Conservation (phyloP, 176 grass and related monocot genomes). For the Typha latifolia region DNA sequence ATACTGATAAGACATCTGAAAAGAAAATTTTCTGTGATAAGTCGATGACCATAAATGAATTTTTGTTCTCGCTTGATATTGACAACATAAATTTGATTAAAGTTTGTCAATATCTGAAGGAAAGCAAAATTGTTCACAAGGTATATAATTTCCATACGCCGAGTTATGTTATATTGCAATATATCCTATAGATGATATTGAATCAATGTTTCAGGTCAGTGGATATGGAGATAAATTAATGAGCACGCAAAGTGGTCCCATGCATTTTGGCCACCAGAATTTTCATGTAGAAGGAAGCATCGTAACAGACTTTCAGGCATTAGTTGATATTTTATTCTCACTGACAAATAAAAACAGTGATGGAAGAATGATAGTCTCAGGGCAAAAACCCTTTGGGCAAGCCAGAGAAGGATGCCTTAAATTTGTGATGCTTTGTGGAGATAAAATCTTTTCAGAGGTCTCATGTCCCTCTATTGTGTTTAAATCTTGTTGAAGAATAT, state of each 20-base stretch:
- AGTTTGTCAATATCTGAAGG: conserved; percentile 82
- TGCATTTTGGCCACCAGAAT: conserved; percentile 13
- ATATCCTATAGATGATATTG: conserved; percentile 3
- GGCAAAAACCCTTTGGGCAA: conserved; percentile 35
- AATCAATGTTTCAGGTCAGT: conserved; percentile 43
- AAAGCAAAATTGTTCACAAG: conserved; percentile 95
- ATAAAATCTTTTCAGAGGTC: conserved; percentile 83
- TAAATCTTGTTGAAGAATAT: neutral
- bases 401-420: conserved; percentile 67
- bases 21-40: conserved; percentile 1
- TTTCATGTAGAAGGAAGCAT: conserved; percentile 51
- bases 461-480: neutral
- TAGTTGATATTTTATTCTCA: conserved; percentile 52
- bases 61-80: conserved; percentile 88
- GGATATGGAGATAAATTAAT: conserved; percentile 60
- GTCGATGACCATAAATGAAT: conserved; percentile 85
- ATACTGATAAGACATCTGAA: neutral
- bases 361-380: conserved; percentile 70
- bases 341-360: conserved; percentile 64
- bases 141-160: conserved; percentile 26
- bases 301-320: conserved; percentile 64
- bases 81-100: conserved; percentile 97
- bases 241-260: conserved; percentile 19
- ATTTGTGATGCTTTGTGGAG: conserved; percentile 89
- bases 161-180: neutral